Percentiles rank a stretch among this genome's conserved stretches.
phyloP scores from a whole-genome alignment of 2,329 filamentous ascomycete genomes.

The Alternaria consortialis region DNA sequence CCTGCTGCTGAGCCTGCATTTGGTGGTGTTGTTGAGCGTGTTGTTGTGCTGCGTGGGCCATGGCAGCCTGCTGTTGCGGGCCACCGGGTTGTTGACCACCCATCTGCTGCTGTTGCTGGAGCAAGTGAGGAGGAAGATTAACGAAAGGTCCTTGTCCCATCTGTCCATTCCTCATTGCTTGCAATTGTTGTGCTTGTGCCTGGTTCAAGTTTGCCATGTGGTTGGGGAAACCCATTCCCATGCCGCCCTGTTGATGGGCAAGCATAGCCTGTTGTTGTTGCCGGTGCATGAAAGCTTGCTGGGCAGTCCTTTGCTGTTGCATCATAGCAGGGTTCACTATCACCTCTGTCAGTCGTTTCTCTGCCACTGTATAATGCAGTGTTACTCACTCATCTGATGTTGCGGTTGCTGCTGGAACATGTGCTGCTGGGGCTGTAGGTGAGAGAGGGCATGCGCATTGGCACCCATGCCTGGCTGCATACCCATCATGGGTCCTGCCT shows the following conservation, averaged over 20 bases:
- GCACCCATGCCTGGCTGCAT: conserved; percentile 74
- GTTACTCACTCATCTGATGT: conserved; percentile 50
- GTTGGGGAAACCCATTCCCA: conserved; percentile 64
- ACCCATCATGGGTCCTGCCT: conserved; percentile 76
- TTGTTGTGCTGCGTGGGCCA: conserved; percentile 54
- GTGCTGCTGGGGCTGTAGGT: conserved; percentile 71
- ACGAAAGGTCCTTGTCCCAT: conserved; percentile 37
- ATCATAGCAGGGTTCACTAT: conserved; percentile 52
- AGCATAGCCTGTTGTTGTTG: conserved; percentile 63
- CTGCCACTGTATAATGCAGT: not conserved
- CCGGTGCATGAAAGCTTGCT: conserved; percentile 59
- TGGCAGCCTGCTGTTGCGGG: conserved; percentile 54
- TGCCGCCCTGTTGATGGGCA: conserved; percentile 63
- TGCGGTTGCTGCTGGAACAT: conserved; percentile 62
- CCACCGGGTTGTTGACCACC: conserved; percentile 44
- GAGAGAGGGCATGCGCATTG: conserved; percentile 75
- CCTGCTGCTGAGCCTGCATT: conserved; percentile 51
- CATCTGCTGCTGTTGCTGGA: conserved; percentile 58
- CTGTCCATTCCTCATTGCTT: conserved; percentile 33
- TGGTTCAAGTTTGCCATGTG: conserved; percentile 61
- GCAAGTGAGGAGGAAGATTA: conserved; percentile 49
- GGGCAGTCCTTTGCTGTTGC: conserved; percentile 54
- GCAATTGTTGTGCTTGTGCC: conserved; percentile 43
- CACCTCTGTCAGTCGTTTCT: conserved; percentile 17
- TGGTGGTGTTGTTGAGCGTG: conserved; percentile 55